A percentile compares a stretch with the other conserved stretches of the same genome.
phyloP scores from a whole-genome alignment of 768 basidiomycete genomes.

The Amanita phalloides region DNA sequence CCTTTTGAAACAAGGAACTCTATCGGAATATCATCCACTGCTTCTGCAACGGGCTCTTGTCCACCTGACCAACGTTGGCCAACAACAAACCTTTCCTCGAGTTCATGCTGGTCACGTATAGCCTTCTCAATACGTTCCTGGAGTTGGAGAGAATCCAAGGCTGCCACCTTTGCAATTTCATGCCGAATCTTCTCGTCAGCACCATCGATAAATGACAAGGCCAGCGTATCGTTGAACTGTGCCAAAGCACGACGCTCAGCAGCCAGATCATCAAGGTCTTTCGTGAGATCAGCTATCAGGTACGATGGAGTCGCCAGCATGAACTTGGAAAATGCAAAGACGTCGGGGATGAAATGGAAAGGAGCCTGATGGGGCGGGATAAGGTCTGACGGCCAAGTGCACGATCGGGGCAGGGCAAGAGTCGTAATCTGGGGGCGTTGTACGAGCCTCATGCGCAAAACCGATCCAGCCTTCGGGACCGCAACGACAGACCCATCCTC shows the following conservation, averaged over 20 bases:
- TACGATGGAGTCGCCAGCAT: constrained; percentile 92
- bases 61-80: constrained; percentile 19
- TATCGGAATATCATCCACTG: constrained; percentile 34
- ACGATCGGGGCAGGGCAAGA: constrained; percentile 83
- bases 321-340: constrained; percentile 80
- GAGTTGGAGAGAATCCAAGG: constrained; percentile 62
- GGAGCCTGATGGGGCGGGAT: constrained; percentile 88
- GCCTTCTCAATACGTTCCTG: constrained; percentile 54
- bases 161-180: constrained; percentile 71
- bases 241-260: constrained; percentile 56
- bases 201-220: constrained; percentile 68
- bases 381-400: constrained; percentile 90
- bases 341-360: constrained; percentile 93
- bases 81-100: constrained; percentile 31
- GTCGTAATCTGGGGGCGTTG: constrained; percentile 93
- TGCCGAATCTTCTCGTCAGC: constrained; percentile 68
- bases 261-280: constrained; percentile 63
- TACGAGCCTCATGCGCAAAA: constrained; percentile 78
- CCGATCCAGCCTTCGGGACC: constrained; percentile 42
- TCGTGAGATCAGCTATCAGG: constrained; percentile 61
- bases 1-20: constrained; percentile 44
- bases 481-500: constrained; percentile 22
- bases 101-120: constrained; percentile 42
- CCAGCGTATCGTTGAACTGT: constrained; percentile 67
- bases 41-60: constrained; percentile 8